These are phyloP conservation scores for Candida golubevii DNA, from an alignment of 805 yeast species.

Conservation along the genomic window DNA sequence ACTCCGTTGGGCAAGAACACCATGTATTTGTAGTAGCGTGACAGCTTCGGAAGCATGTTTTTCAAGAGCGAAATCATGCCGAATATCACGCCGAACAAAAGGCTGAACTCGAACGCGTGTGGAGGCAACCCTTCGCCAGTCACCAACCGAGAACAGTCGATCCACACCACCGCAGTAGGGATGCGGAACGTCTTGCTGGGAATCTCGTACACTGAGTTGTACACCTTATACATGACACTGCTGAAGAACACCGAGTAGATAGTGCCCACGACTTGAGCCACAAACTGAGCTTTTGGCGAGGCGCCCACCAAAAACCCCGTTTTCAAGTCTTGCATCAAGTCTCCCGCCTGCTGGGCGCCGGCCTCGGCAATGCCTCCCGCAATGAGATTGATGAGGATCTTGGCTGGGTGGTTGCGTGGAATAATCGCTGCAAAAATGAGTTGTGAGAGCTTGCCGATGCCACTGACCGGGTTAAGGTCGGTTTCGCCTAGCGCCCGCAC, in stretches of 20 bases:
- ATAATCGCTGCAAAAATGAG: conserved; percentile 77
- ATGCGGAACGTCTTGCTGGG: conserved; percentile 80
- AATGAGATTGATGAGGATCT: conserved; percentile 77
- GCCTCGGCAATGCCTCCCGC: conserved; percentile 99
- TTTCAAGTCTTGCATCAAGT: conserved; percentile 93
- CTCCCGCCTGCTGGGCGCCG: conserved; percentile 99
- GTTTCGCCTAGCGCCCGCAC: conserved; percentile 96
- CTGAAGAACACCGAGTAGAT: conserved; percentile 77
- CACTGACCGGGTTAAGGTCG: conserved; percentile 93
- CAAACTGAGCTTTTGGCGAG: conserved; percentile 85
- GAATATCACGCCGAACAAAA: conserved; percentile 62
- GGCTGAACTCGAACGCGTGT: conserved; percentile 56
- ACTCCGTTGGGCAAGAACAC: conserved; percentile 85
- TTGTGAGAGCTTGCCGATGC: conserved; percentile 92
- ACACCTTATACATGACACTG: conserved; percentile 75
- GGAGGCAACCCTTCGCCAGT: conserved; percentile 90
- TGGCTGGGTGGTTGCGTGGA: conserved; percentile 71
- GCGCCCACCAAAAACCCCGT: conserved; percentile 92
- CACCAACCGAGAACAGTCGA: conserved; percentile 89
- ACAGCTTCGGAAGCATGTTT: conserved; percentile 46
- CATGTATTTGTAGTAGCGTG: conserved; percentile 36
- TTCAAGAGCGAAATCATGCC: conserved; percentile 64
- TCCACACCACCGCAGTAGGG: conserved; percentile 96
- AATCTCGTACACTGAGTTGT: conserved; percentile 76
- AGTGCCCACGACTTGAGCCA: conserved; percentile 88